These are phyloP conservation scores for Zygosaccharomyces pseudobailii DNA, from an alignment of 1,139 yeast species.

Conservation along the genomic window DNA sequence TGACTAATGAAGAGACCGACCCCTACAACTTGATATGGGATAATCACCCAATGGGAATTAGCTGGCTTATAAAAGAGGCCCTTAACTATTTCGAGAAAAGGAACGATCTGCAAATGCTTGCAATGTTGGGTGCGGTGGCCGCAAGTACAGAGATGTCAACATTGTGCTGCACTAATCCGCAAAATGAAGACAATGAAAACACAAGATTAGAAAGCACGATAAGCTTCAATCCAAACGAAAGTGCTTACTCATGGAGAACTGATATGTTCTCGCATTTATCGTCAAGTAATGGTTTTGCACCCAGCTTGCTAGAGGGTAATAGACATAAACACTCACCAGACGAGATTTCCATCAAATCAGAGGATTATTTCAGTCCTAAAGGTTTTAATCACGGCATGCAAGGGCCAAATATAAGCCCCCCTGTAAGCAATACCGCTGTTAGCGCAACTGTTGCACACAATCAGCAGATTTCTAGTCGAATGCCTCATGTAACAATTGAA, in stretches of 20 bases:
- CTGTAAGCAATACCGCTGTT: conserved; percentile 5
- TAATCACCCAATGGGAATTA: conserved; percentile 72
- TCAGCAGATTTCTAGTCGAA: conserved; percentile 21
- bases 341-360: conserved; percentile 22
- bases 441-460: conserved; percentile 6
- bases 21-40: conserved; percentile 63
- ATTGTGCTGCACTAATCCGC: neutral
- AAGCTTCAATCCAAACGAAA: conserved; percentile 16
- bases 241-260: conserved; percentile 6
- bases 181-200: neutral
- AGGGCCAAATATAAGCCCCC: conserved; percentile 7
- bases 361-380: conserved; percentile 24
- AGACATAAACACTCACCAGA: conserved; percentile 14
- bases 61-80: conserved; percentile 64
- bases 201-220: conserved; percentile 17
- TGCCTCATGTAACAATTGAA: conserved; percentile 46
- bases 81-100: conserved; percentile 58
- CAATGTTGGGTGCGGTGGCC: conserved; percentile 73
- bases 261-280: conserved; percentile 19
- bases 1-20: conserved; percentile 23
- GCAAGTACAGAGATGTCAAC: conserved; percentile 19
- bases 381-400: conserved; percentile 7
- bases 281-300: conserved; percentile 9
- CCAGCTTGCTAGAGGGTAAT: conserved; percentile 7
- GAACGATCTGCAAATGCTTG: conserved; percentile 82